Conservation (phyloP, 345 rosid genomes). For the Kandelia obovata region DNA sequence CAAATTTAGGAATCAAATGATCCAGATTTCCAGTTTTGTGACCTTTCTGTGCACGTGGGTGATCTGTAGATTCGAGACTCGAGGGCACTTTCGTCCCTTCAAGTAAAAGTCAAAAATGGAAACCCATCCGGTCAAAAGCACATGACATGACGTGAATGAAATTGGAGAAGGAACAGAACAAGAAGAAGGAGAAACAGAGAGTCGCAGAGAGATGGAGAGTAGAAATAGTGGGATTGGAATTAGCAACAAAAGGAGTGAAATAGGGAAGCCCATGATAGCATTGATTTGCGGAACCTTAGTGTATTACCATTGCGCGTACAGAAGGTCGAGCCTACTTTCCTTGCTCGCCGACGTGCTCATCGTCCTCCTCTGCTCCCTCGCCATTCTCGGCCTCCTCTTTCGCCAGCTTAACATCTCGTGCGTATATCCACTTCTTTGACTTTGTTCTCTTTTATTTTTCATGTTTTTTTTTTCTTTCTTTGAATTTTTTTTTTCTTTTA, state of each 20-base stretch:
- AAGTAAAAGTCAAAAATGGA: too few species aligned
- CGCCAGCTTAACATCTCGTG: conserved; percentile 88
- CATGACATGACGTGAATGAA: too few species aligned
- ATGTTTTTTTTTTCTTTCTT: too few species aligned
- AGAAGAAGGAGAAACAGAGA: neutral
- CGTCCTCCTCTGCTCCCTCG: conserved; percentile 96
- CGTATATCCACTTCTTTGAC: conserved; percentile 19
- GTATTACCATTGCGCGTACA: conserved; percentile 72
- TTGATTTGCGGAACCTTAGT: conserved; percentile 11
- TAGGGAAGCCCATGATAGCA: conserved; percentile 15
- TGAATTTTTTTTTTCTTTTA: neutral
- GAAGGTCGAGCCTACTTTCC: conserved; percentile 73
- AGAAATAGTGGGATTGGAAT: neutral
- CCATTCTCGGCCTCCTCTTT: conserved; percentile 96
- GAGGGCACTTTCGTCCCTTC: too few species aligned
- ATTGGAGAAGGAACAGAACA: neutral
- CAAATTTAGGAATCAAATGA: too few species aligned
- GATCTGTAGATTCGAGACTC: too few species aligned
- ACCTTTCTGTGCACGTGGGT: too few species aligned
- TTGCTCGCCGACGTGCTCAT: conserved; percentile 85
- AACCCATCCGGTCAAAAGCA: too few species aligned
- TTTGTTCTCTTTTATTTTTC: neutral
- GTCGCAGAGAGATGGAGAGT: neutral
- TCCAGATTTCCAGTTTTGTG: too few species aligned
- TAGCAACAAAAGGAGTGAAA: conserved; percentile 11